Evolutionary conservation across 306 rosid species (phyloP), one percentile per base, ranked within the genome.

Genomic region (Fagus crenata): DNA sequence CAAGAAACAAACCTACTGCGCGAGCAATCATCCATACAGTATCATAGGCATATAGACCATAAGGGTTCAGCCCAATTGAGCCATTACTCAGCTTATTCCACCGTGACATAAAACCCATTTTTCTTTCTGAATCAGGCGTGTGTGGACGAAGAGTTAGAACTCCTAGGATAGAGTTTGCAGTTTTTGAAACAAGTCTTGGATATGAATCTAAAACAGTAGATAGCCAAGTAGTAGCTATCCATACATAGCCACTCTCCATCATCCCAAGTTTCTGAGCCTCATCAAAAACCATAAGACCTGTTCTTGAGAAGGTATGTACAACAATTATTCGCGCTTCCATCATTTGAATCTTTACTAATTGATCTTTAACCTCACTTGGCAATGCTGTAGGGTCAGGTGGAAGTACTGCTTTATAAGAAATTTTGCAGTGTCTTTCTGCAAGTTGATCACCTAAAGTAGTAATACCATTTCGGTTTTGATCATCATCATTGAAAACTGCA

Each of bases 41-140:
- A 72, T 87, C 91, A 67, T 87, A 87, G 37, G 91, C 91, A 78
- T 83, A 85, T 28, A 87, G 42, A 36, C 85, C 89, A 64, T 85
- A 87, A 6, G 87, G 83, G 67, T 87, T 87, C 89, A 87, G 84
- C 63, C 91, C 87, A 40, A 81, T 65, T 6, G 87, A 67, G 82
- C 86, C 87, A 76, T 87, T 85, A 71, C 91, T 87, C 82, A 87
- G 75, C 75, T 75, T 17, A 69, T 85, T 59, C 91, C 91, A 87
- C 73, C 79, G 53, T 0, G 78, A 84, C 43, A 83, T 49, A 60
- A 87, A 87, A 36, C 51, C 86, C 32, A 54, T 72, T 70, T 83
- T 87, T 42, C 35, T 64, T 39, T 78, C 18, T 17, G 89, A 83
- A 49, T 75, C 77, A 0, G 81, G 87, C 0, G 86, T 85, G 85